Evolutionary conservation across 306 rosid species (phyloP), one percentile per base, ranked within the genome.

Genomic region (Ormosia emarginata): DNA sequence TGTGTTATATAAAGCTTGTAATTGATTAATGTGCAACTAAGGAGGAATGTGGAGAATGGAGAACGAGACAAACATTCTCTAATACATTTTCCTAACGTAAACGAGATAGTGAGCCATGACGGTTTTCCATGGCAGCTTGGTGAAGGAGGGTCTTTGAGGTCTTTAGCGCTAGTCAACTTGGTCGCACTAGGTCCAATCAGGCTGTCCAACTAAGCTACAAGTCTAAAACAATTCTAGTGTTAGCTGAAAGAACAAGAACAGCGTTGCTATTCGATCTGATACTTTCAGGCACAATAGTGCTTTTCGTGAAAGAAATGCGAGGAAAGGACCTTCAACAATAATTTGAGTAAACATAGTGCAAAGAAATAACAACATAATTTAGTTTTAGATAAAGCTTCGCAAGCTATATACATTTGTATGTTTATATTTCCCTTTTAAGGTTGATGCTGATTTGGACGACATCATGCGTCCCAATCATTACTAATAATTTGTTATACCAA

Each of bases 401-500:
- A 24, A 24, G 24, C 24, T 24, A 24, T 24, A 24, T 24, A 24
- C 24, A 24, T 24, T 24, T 24, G 24, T 24, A 24, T 24, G 24
- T 24, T 34, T 13, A n/a, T 49, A 46, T 47, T 62, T 47, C 18
- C 6, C 6, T 0, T 43, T 67, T 79, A 3, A 69, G 67, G 58
- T 39, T 71, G 2, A 47, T 67, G 40, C 34, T 62, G 82, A 80
- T 63, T 64, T 36, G 41, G 71, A 53, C 58, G 24, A 75, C 69
- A 75, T 52, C 85, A 85, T 76, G 82, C 85, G 82, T 69, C 64
- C 65, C 37, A 71, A 61, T 80, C 70, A 79, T 74, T 43, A 83
- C 47, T 50, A 62, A 59, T 83, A 37, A 84, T 74, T 67, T 67
- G 85, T 57, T 57, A n/a, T 77, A 84, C 49, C 32, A 75, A 36